Evolutionary conservation across 495 filamentous ascomycete species (phyloP), one percentile per base, ranked within the genome.

Genomic region (Lasiosphaeriaceae sp.): DNA sequence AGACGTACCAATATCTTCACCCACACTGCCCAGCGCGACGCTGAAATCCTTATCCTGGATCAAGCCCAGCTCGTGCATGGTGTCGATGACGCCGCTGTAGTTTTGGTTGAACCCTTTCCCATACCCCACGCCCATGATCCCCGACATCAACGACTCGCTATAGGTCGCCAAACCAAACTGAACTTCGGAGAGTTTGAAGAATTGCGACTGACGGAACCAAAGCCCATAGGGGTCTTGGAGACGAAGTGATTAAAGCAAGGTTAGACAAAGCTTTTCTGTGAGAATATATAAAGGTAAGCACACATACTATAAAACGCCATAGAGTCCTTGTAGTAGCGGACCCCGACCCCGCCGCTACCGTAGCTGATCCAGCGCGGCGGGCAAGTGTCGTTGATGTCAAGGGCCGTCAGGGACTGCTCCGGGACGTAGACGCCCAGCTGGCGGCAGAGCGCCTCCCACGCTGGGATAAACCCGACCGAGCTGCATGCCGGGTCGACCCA

Each of bases 21-120:
- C 53, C 6, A 72, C 54, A 31, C 67, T 66, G 34, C 83, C 74
- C 1, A 84, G 72, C 43, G 83, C 80, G 2, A 89, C 64, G 52
- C 84, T 87, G 63, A 88, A 90, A n/a, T 87, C 86, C 56, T 79
- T 84, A n/a, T 82, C 83, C 52, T 31, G 90, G 72, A 83, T 90
- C 90, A 24, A 90, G 67, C 77, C 80, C 47, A 79, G 70, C 8
- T 79, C 59, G 20, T 80, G 78, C 71, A 91, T 74, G 7, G 74
- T 70, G 54, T 78, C 76, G 31, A 87, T 86, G 20, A 90, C 71
- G 50, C 85, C 87, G 60, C 86, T 91, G 67, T 94, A 96, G 22
- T 90, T 89, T 60, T 83, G 85, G 14, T 85, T 86, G 51, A 86
- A 83, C 19, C 61, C 75, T 22, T 71, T 69, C 11, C 74, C 71